Conservation (phyloP, 1,284 basidiomycete genomes). For the Boletellus sp. region DNA sequence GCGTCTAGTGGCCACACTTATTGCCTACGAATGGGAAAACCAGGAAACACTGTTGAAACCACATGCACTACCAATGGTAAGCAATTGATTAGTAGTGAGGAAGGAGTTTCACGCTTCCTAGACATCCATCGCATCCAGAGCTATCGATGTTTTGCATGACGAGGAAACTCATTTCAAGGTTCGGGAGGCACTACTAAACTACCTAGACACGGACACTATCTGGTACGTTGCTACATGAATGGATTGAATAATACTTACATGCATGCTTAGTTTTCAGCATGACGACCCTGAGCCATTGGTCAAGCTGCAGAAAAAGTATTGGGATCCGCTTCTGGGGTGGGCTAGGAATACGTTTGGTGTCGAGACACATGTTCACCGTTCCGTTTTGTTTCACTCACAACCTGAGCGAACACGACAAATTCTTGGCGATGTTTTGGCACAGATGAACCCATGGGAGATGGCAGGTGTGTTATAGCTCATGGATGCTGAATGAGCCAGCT, state of each 20-base stretch:
- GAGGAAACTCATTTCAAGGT: constrained; percentile 60
- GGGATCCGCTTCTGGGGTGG: constrained; percentile 89
- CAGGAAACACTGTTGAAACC: constrained; percentile 85
- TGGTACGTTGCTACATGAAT: constrained; percentile 52
- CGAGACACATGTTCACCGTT: constrained; percentile 64
- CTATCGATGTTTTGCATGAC: constrained; percentile 77
- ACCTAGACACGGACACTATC: constrained; percentile 94
- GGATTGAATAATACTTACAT: constrained; percentile 6
- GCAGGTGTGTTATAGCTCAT: constrained; percentile 59
- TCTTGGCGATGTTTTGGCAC: constrained; percentile 53
- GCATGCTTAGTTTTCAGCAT: constrained; percentile 70
- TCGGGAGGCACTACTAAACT: constrained; percentile 72
- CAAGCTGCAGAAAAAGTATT: constrained; percentile 79
- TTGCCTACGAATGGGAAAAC: constrained; percentile 96
- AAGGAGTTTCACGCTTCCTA: constrained; percentile 8
- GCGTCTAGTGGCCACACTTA: constrained; percentile 73
- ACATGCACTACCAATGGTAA: constrained; percentile 87
- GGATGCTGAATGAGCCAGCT: background rate
- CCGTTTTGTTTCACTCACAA: constrained; percentile 67
- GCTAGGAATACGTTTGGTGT: constrained; percentile 62
- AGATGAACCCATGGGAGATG: constrained; percentile 80
- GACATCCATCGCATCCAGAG: constrained; percentile 88
- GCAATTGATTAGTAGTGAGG: constrained; percentile 23
- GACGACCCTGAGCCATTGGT: constrained; percentile 75
- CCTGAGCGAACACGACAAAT: constrained; percentile 61